Evolutionary conservation across 345 rosid genomes (phyloP).

Genomic region (Populus ilicifolia): DNA sequence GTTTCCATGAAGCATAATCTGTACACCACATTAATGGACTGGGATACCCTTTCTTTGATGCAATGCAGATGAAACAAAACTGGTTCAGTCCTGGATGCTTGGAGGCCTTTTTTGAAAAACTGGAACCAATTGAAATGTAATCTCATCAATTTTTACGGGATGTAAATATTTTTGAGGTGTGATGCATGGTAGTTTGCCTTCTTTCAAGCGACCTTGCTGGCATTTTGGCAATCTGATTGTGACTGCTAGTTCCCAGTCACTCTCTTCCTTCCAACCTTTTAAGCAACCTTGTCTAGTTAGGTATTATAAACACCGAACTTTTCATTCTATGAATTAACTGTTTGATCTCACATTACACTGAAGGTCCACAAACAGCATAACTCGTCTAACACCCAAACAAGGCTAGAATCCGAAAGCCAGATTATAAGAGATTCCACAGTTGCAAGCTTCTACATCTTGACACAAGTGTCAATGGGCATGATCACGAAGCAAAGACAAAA

Average conservation of each 20-base stretch:
- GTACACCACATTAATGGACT: neutral
- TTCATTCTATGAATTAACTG: neutral
- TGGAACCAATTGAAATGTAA: slow-evolving; percentile 6
- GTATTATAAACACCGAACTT: neutral
- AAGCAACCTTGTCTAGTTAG: neutral
- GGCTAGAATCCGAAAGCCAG: neutral
- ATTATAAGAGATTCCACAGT: neutral
- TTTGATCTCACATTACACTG: neutral
- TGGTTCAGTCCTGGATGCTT: slow-evolving; percentile 54
- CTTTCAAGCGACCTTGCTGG: too few species aligned
- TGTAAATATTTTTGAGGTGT: neutral
- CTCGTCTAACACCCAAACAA: neutral
- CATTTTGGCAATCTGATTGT: too few species aligned
- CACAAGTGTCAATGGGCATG: neutral
- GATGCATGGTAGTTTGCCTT: neutral
- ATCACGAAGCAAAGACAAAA: neutral
- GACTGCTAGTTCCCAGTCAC: neutral
- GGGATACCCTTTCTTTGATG: neutral
- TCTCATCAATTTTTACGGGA: neutral
- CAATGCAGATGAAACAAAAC: slow-evolving; percentile 50
- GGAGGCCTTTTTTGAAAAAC: slow-evolving; percentile 37
- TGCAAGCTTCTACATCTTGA: neutral
- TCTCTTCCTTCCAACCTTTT: neutral
- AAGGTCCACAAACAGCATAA: neutral
- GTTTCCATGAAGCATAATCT: neutral